Base-by-base conservation (phyloP, 2,329 filamentous ascomycete species). In the Malbranchea zuffiana region DNA sequence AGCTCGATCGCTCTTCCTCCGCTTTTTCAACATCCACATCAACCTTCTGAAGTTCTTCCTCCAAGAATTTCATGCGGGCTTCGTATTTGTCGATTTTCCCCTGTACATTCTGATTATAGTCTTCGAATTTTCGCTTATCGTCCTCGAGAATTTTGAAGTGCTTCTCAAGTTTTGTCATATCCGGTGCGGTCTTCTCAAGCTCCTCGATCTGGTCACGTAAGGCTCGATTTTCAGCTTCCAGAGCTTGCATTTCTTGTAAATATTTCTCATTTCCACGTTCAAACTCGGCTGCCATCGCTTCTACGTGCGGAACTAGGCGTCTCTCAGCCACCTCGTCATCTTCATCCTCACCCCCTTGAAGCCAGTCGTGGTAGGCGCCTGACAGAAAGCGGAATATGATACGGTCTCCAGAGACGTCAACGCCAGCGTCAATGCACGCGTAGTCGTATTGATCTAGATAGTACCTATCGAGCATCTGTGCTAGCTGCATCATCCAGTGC, bases 401-500 rank as follows among this genome's bases (percentile, higher is more conserved):
- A 44, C 86, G 80, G 57, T 98, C 87, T 3, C 83, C 83, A 7
- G 72, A 78, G 18, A 96, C 78, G 57, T 98, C 90, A 30, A 90
- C 75, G 1, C 88, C 90, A 19, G 77, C 80, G 50, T 95, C 88
- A 27, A 81, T 71, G 55, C 86, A 95, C 1, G 86, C 87, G 35
- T 94, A 82, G 47, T 95, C 86, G 57, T 94, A 98, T 31, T 77
- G 76, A 41, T 86, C 80, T 37, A 67, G 60, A 1, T 75, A 68
- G 54, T 87, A 96, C 15, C 82, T 74, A 44, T 96, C 87, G 53
- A 96, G 75, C 80, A 96, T 93, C 49, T 88, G 80, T 3, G 85
- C 84, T 35, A 98, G 68, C 60, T 96, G 87, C 88, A 98, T 94
- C 78, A 98, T 88, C 90, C 90, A 98, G 63, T 98, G 87, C 34